Evolutionary conservation across 2,329 filamentous ascomycete genomes (phyloP), one percentile per base, ranked within the genome.

Genomic region (Exophiala xenobiotica): DNA sequence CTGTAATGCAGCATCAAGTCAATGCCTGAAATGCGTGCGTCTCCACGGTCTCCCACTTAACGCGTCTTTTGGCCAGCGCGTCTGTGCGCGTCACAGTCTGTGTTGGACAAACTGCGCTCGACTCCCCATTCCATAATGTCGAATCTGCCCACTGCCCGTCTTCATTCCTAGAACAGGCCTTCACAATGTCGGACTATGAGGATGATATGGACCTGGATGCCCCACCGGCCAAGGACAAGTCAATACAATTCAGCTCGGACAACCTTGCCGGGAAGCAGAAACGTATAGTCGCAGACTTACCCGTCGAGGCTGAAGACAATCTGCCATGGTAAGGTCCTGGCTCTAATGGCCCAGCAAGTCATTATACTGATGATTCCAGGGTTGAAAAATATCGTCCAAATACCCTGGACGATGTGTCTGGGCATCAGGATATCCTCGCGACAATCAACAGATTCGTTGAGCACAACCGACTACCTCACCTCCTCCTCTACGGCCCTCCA

Each of bases 381-480:
- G 90, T 99, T 6, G 93, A 99, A 68, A 99, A 99, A 67, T 99
- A 97, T 72, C 83, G 93, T 46, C 93, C 93, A 14, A 85, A 85
- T 56, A 90, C 88, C 1, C 82, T 99, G 39, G 83, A 86, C 61
- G 93, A 99, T 70, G 93, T 99, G 51, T 95, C 90, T 2, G 93
- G 93, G 16, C 93, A 99, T 70, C 88, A 96, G 67, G 93, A 99
- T 71, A 97, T 99, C 65, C 83, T 99, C 58, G 85, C 91, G 3
- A 99, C 93, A 2, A 95, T 99, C 74, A 96, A 96, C 78, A 93
- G 91, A 69, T 99, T 99, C 65, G 83, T 99, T 67, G 91, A 97
- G 67, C 82, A 88, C 51, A 97, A 99, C 73, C 83, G 91, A 61
- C 79, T 99, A 46, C 93, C 93, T 6, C 93, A 99, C 75, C 86